Percentiles rank a stretch among this genome's conserved stretches.
Conservation (phyloP, 139 green algal genomes). For the Nannochloris sp. region DNA sequence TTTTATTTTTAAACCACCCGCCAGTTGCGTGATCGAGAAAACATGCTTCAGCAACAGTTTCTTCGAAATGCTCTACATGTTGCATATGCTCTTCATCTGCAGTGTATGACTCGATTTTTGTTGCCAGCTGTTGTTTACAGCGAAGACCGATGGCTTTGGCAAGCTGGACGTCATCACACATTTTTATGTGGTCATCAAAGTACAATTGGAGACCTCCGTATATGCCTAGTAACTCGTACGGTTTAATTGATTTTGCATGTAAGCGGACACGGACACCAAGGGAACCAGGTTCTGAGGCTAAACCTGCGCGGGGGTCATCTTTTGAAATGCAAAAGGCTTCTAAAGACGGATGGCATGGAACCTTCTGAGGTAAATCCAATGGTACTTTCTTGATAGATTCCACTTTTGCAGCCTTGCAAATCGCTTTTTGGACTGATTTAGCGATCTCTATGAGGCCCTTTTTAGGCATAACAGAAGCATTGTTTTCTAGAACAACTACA, state of each 20-base stretch:
- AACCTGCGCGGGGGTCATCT: neutral
- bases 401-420: neutral
- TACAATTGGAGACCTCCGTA: neutral
- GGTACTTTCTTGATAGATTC: neutral
- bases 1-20: neutral
- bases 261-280: neutral
- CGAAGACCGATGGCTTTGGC: neutral
- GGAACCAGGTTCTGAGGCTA: neutral
- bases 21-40: neutral
- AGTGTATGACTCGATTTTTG: neutral
- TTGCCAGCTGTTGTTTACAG: neutral
- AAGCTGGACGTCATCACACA: neutral
- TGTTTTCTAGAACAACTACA: neutral
- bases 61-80: too few relatives aligned
- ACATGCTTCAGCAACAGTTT: neutral
- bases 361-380: conserved; percentile 1
- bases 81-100: neutral
- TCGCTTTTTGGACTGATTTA: neutral
- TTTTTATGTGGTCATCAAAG: neutral
- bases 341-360: neutral
- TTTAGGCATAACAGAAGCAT: neutral
- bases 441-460: neutral
- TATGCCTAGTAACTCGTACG: neutral
- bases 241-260: neutral
- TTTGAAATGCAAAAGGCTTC: conserved; percentile 1